Evolutionary conservation across 495 filamentous ascomycete genomes (phyloP), one percentile per base, ranked within the genome.

Genomic region (Aspergillus mulundensis): DNA sequence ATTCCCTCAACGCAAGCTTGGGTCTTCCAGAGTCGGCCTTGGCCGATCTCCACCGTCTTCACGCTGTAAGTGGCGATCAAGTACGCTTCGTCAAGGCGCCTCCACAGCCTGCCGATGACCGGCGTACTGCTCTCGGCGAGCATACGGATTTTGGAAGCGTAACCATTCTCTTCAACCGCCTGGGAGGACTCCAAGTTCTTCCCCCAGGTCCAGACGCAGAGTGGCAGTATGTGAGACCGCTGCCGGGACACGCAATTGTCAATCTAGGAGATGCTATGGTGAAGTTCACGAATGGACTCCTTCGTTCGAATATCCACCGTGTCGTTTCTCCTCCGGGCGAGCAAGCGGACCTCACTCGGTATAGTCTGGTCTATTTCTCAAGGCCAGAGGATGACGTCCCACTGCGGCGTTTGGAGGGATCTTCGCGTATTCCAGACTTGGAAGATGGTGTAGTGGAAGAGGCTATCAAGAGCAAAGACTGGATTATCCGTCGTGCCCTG

Each of bases 211-310:
- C 53, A 0, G 69, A 73, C 14, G 74, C 76, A 18, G 68, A 78
- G 25, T 87, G 84, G 84, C 59, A 71, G 2, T 87, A 81, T 64
- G 82, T 89, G 14, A 69, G 74, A 28, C 84, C 86, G 0, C 60
- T 84, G 14, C 73, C 71, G 4, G 81, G 83, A 0, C 78, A 81
- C 48, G 77, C 76, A 8, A 81, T 89, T 30, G 70, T 87, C 47
- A 88, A 89, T 51, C 73, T 89, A 0, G 85, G 84, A 0, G 86
- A 89, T 53, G 81, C 83, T 8, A 76, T 86, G 69, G 79, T 81
- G 8, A 84, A 81, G 40, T 87, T 87, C 60, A 83, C 82, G 7
- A 79, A 78, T 48, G 82, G 83, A 7, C 56, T 81, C n/a, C 62
- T 87, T 39, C 75, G 84, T 19, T 79, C 77, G 1, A 86, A 84